Evolutionary conservation across 2,329 filamentous ascomycete species (phyloP).

Genomic region (Ascochyta fabae): DNA sequence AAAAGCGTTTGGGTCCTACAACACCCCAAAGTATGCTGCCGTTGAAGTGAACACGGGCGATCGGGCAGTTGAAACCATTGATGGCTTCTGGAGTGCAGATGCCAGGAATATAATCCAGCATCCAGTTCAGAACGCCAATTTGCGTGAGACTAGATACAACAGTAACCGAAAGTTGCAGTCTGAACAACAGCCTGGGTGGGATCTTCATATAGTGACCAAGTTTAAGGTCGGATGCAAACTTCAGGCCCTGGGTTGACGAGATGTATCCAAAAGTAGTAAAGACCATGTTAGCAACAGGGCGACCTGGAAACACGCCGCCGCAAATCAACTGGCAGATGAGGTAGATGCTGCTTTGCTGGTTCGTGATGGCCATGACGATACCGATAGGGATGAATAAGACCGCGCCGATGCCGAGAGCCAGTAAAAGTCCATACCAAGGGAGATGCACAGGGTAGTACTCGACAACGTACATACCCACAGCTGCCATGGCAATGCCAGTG

Average conservation of each 20-base stretch:
- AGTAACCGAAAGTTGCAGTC: slow-evolving; percentile 78
- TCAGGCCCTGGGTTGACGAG: slow-evolving; percentile 85
- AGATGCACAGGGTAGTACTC: slow-evolving; percentile 80
- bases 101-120: slow-evolving; percentile 77
- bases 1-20: slow-evolving; percentile 82
- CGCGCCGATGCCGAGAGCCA: slow-evolving; percentile 78
- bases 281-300: slow-evolving; percentile 90
- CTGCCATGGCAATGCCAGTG: slow-evolving; percentile 77
- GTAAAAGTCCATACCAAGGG: slow-evolving; percentile 83
- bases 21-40: slow-evolving; percentile 90
- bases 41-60: slow-evolving; percentile 88
- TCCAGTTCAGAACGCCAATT: slow-evolving; percentile 87
- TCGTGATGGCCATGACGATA: slow-evolving; percentile 92
- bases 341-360: slow-evolving; percentile 86
- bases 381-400: slow-evolving; percentile 89
- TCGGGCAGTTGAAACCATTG: slow-evolving; percentile 86
- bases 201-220: slow-evolving; percentile 90
- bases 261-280: slow-evolving; percentile 93
- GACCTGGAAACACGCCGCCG: slow-evolving; percentile 80
- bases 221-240: slow-evolving; percentile 87
- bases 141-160: slow-evolving; percentile 80
- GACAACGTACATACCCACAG: slow-evolving; percentile 81
- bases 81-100: slow-evolving; percentile 82
- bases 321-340: slow-evolving; percentile 86
- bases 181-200: slow-evolving; percentile 77